Evolutionary conservation across 2,329 filamentous ascomycete species (phyloP).

Genomic region (Purpureocillium lavendulum): DNA sequence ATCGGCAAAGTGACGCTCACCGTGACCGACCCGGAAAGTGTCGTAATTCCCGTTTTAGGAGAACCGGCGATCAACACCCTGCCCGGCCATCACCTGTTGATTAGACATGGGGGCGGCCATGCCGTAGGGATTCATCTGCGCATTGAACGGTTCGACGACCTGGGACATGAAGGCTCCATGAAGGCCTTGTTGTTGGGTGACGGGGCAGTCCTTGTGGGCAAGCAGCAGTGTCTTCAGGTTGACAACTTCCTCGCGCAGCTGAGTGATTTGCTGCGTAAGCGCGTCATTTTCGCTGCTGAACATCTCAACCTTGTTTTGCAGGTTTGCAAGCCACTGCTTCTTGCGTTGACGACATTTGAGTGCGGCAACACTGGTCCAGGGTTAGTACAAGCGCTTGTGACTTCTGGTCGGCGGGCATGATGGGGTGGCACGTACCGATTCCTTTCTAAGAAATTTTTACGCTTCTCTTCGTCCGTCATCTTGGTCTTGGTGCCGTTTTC

Average conservation of each 20-base stretch:
- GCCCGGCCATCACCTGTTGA: slow-evolving; percentile 48
- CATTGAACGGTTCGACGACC: slow-evolving; percentile 44
- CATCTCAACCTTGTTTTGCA: slow-evolving; percentile 90
- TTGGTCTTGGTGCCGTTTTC: slow-evolving; percentile 57
- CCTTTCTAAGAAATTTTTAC: slow-evolving; percentile 93
- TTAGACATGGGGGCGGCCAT: slow-evolving; percentile 44
- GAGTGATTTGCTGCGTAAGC: slow-evolving; percentile 72
- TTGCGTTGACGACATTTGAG: slow-evolving; percentile 96
- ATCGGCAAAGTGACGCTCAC: neutral
- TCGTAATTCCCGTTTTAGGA: slow-evolving; percentile 40
- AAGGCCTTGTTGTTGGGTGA: slow-evolving; percentile 73
- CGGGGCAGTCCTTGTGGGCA: slow-evolving; percentile 92
- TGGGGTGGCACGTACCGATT: slow-evolving; percentile 62
- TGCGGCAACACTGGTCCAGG: slow-evolving; percentile 66
- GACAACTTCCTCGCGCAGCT: slow-evolving; percentile 85
- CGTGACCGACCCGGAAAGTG: too few relatives aligned
- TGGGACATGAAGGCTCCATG: slow-evolving; percentile 49
- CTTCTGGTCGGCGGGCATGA: neutral
- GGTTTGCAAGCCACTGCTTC: slow-evolving; percentile 95
- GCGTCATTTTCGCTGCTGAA: slow-evolving; percentile 89
- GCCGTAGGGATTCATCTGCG: slow-evolving; percentile 51
- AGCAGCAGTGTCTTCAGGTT: slow-evolving; percentile 88
- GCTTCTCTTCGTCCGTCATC: slow-evolving; percentile 98
- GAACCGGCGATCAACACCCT: slow-evolving; percentile 47
- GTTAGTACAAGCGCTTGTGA: slow-evolving; percentile 4